A percentile compares a stretch with the other conserved stretches of the same genome.
Conservation (phyloP, 176 grass and related monocot genomes). For the Oryza coarctata region DNA sequence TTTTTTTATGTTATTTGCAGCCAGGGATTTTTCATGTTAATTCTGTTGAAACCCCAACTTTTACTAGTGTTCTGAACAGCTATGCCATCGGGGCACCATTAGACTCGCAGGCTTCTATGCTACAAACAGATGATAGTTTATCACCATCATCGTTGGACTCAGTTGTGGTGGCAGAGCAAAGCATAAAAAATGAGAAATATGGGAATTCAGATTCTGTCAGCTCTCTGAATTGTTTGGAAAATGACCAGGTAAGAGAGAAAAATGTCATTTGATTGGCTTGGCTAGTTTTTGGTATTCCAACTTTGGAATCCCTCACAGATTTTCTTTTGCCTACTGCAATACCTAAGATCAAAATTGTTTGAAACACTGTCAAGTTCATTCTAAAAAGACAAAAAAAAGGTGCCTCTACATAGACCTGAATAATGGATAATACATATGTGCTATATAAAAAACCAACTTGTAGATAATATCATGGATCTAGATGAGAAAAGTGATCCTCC, state of each 20-base stretch:
- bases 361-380: neutral
- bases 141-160: conserved; percentile 83
- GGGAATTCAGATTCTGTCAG: conserved; percentile 57
- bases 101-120: conserved; percentile 66
- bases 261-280: neutral
- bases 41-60: conserved; percentile 52
- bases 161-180: conserved; percentile 64
- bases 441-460: neutral
- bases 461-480: neutral
- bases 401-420: neutral
- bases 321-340: neutral
- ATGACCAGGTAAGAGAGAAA: conserved; percentile 61
- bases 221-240: conserved; percentile 55
- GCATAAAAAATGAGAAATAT: conserved; percentile 68
- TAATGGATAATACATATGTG: neutral
- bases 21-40: conserved; percentile 55
- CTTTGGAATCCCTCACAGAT: neutral
- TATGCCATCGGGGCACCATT: conserved; percentile 55
- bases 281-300: neutral
- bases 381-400: neutral
- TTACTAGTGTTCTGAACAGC: conserved; percentile 54
- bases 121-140: conserved; percentile 81
- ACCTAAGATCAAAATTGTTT: neutral
- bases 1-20: conserved; percentile 23
- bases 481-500: neutral